Conservation (phyloP, 805 yeast genomes). For the Blastobotrys peoriensis region DNA sequence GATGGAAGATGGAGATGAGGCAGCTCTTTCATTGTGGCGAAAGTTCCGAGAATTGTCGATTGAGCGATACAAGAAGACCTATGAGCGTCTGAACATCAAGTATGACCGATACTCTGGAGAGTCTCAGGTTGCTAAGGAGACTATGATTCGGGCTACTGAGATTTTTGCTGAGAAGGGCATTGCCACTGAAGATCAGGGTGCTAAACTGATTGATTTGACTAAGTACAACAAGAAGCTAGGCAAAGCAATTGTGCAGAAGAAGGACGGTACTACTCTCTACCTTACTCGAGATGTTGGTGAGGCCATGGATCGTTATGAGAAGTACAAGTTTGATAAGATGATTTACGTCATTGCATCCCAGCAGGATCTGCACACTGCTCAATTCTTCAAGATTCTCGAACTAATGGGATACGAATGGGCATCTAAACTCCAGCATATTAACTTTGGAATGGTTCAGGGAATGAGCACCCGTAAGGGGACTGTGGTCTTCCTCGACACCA, state of each 20-base stretch:
- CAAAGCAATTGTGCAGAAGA: conserved; percentile 84
- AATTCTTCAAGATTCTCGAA: conserved; percentile 88
- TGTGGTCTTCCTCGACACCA: conserved; percentile 93
- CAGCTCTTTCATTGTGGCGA: conserved; percentile 72
- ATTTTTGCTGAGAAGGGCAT: conserved; percentile 61
- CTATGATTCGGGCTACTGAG: conserved; percentile 61
- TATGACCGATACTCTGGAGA: conserved; percentile 93
- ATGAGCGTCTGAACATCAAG: conserved; percentile 83
- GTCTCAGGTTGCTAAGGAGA: conserved; percentile 77
- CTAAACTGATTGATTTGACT: conserved; percentile 78
- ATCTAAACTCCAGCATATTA: conserved; percentile 68
- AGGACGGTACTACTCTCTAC: conserved; percentile 92
- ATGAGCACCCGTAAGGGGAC: conserved; percentile 99
- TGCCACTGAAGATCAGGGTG: conserved; percentile 85
- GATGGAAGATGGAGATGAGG: conserved; percentile 91
- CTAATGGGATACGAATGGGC: conserved; percentile 91
- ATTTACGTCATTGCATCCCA: conserved; percentile 93
- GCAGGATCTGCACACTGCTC: conserved; percentile 91
- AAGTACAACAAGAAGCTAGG: conserved; percentile 86
- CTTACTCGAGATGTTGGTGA: conserved; percentile 96
- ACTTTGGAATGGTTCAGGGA: conserved; percentile 97
- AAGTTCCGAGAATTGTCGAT: conserved; percentile 89
- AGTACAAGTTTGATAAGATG: conserved; percentile 88
- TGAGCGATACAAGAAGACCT: conserved; percentile 76
- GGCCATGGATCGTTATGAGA: conserved; percentile 82